phyloP scores from a whole-genome alignment of 2,329 filamentous ascomycete genomes.

The Paecilomyces variotii region DNA sequence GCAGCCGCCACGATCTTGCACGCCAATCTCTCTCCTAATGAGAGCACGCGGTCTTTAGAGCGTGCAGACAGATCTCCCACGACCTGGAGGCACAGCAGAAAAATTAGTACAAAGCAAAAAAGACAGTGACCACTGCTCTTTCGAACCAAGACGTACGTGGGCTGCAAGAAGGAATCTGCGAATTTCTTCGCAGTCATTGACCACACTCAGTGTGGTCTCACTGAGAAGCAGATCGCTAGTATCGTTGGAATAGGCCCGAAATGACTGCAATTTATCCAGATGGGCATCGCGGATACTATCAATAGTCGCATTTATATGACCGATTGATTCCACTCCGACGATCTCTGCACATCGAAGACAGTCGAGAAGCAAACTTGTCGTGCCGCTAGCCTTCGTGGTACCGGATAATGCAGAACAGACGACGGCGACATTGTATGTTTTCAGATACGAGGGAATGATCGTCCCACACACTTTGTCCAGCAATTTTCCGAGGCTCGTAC shows the following conservation, averaged over 20 bases:
- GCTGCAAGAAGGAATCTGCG: neutral
- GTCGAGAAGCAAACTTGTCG: neutral
- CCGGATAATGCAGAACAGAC: neutral
- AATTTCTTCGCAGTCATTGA: neutral
- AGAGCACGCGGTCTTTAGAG: neutral
- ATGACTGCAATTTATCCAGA: too few species aligned
- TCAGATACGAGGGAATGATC: neutral
- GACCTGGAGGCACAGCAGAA: neutral
- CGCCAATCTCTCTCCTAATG: neutral
- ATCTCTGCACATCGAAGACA: too few species aligned
- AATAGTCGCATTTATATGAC: too few species aligned
- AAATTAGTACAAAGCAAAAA: neutral
- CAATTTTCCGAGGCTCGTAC: constrained; percentile 4
- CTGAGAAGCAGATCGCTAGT: too few species aligned
- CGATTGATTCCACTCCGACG: too few species aligned
- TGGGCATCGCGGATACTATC: too few species aligned
- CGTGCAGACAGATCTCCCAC: neutral
- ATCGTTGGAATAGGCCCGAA: too few species aligned
- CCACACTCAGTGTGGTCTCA: neutral
- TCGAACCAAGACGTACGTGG: neutral
- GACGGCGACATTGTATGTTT: constrained; percentile 1
- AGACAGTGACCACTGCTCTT: neutral
- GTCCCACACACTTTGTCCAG: neutral
- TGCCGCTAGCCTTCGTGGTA: neutral
- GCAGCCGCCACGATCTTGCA: neutral